These are phyloP conservation scores for Naganishia randhawae DNA, from an alignment of 768 basidiomycete genomes.

Conservation along the genomic window DNA sequence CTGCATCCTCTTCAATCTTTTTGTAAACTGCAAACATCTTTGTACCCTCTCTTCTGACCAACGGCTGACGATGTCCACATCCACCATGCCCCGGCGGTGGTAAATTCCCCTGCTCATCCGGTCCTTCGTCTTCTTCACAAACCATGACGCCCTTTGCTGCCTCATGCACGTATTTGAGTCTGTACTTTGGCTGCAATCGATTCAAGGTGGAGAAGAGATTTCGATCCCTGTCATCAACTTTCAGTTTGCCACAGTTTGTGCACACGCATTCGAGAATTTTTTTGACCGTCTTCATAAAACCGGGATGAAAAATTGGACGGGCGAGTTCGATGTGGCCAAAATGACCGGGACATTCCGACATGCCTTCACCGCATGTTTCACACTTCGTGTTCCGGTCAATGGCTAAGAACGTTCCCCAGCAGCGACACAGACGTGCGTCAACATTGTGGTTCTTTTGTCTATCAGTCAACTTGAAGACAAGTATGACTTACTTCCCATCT, in stretches of 20 bases:
- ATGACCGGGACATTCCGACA: conserved; percentile 98
- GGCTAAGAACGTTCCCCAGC: conserved; percentile 16
- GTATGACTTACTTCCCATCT: conserved; percentile 69
- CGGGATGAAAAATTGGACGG: conserved; percentile 93
- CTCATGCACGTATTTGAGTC: conserved; percentile 49
- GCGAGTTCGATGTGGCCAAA: conserved; percentile 98
- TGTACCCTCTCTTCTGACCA: conserved; percentile 85
- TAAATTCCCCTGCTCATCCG: conserved; percentile 61
- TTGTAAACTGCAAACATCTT: conserved; percentile 95
- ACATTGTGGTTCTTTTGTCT: not conserved
- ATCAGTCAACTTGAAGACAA: conserved; percentile 2
- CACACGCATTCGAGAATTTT: conserved; percentile 99
- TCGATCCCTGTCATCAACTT: conserved; percentile 66
- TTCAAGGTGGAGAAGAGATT: conserved; percentile 16
- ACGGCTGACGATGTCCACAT: conserved; percentile 87
- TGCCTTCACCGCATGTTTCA: conserved; percentile 99
- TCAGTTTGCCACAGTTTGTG: conserved; percentile 96
- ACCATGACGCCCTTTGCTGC: conserved; percentile 50
- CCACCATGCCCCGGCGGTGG: conserved; percentile 77
- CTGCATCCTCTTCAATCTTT: conserved; percentile 84
- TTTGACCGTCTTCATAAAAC: conserved; percentile 98
- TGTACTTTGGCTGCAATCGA: conserved; percentile 44
- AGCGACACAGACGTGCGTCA: conserved; percentile 19
- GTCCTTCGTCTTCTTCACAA: conserved; percentile 87
- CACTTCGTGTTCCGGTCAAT: conserved; percentile 69